phyloP scores from a whole-genome alignment of 139 green algal species.

The Pleodorina starrii region DNA sequence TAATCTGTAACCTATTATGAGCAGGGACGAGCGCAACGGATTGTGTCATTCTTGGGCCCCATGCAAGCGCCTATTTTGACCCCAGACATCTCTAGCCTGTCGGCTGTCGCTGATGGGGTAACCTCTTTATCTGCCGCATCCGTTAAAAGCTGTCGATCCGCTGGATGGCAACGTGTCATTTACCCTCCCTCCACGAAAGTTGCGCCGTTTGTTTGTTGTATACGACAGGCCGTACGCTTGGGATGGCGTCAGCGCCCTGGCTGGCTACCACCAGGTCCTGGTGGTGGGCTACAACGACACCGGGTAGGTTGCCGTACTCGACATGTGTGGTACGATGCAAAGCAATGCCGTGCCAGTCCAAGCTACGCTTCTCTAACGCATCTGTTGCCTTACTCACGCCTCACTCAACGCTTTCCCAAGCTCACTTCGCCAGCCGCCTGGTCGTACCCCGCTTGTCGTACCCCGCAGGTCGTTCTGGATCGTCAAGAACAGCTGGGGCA shows the following conservation, averaged over 20 bases:
- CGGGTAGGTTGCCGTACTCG: not conserved
- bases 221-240: constrained; percentile 26
- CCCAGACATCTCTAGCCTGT: not conserved
- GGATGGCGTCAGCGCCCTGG: not conserved
- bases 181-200: not conserved
- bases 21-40: not conserved
- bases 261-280: constrained; percentile 24
- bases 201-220: not conserved
- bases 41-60: not conserved
- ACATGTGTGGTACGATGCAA: not conserved
- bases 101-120: not conserved
- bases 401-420: not conserved
- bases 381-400: not conserved
- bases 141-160: not conserved
- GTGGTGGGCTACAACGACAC: constrained; percentile 34
- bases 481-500: constrained; percentile 96
- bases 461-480: constrained; percentile 86
- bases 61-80: not conserved
- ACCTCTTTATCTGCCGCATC: too few species aligned
- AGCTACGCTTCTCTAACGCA: not conserved
- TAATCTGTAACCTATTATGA: not conserved
- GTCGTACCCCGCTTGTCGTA: not conserved
- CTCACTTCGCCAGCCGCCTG: not conserved
- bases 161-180: not conserved
- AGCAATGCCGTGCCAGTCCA: not conserved